Evolutionary conservation across 2,329 filamentous ascomycete genomes (phyloP).

Genomic region (Aspergillus sp.): DNA sequence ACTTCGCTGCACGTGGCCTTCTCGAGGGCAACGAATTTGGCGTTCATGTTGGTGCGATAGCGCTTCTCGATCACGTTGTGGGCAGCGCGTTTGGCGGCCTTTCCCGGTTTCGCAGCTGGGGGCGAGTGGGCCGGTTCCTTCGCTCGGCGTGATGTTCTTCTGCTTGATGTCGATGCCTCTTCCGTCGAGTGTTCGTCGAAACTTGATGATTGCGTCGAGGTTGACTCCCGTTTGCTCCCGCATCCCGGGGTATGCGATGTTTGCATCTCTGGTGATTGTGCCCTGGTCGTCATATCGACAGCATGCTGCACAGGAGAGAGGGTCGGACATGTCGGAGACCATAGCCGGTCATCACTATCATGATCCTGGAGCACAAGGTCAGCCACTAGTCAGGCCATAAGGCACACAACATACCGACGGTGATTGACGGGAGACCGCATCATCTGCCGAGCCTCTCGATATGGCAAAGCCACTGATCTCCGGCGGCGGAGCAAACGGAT

Average conservation of each 20-base stretch:
- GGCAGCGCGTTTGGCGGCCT: conserved; percentile 31
- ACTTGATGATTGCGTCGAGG: conserved; percentile 18
- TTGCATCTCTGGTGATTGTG: conserved; percentile 5
- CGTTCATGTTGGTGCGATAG: conserved; percentile 35
- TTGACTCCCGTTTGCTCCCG: background rate
- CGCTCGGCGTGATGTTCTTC: conserved; percentile 10
- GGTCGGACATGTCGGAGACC: conserved; percentile 16
- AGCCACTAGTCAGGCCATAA: background rate
- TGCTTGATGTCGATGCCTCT: conserved; percentile 5
- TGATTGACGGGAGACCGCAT: conserved; percentile 17
- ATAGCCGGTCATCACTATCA: conserved; percentile 27
- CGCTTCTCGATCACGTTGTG: conserved; percentile 36
- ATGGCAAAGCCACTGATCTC: conserved; percentile 24
- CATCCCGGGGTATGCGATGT: background rate
- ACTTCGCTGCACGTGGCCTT: conserved; percentile 23
- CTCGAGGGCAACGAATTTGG: conserved; percentile 32
- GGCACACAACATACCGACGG: conserved; percentile 12
- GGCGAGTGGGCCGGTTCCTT: background rate
- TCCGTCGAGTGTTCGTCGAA: conserved; percentile 12
- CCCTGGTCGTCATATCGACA: conserved; percentile 5
- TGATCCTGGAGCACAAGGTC: conserved; percentile 15
- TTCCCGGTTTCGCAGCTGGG: conserved; percentile 16
- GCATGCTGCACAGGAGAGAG: conserved; percentile 9
- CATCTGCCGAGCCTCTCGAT: conserved; percentile 19
- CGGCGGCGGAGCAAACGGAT: conserved; percentile 20